Percentiles rank a stretch among this genome's conserved stretches.
Evolutionary conservation across 2,329 filamentous ascomycete genomes (phyloP).

Genomic region (Paraphaeosphaeria sporulosa): DNA sequence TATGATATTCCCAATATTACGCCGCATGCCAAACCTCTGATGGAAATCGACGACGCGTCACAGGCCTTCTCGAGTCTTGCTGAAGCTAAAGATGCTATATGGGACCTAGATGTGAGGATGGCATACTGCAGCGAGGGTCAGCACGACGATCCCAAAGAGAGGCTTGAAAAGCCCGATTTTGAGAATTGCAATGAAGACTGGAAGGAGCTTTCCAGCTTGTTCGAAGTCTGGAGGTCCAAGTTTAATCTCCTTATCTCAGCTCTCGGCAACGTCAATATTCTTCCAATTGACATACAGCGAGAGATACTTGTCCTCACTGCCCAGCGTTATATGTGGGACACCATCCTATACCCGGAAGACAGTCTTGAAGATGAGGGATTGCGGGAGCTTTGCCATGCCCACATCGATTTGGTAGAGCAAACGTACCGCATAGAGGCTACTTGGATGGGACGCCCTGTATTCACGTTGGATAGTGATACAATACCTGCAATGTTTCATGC

Average conservation of each 20-base stretch:
- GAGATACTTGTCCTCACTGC: background rate
- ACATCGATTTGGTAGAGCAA: background rate
- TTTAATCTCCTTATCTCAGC: background rate
- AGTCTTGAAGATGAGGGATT: background rate
- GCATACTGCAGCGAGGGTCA: background rate
- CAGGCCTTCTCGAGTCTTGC: background rate
- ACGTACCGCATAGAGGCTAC: background rate
- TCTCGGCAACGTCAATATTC: background rate
- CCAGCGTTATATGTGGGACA: background rate
- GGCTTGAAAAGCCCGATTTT: background rate
- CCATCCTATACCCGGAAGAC: background rate
- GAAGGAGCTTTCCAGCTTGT: background rate
- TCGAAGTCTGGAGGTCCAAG: background rate
- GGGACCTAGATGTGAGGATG: background rate
- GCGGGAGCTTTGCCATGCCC: background rate
- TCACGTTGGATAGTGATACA: background rate
- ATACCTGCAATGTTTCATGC: background rate
- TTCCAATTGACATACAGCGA: background rate
- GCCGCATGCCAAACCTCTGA: slow-evolving; percentile 12
- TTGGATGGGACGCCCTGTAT: background rate
- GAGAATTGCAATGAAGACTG: background rate
- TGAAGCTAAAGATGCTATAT: background rate
- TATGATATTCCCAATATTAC: slow-evolving; percentile 15
- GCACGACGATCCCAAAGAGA: background rate
- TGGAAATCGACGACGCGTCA: slow-evolving; percentile 12